phyloP scores from a whole-genome alignment of 2,329 filamentous ascomycete species.

The Claviceps arundinis region DNA sequence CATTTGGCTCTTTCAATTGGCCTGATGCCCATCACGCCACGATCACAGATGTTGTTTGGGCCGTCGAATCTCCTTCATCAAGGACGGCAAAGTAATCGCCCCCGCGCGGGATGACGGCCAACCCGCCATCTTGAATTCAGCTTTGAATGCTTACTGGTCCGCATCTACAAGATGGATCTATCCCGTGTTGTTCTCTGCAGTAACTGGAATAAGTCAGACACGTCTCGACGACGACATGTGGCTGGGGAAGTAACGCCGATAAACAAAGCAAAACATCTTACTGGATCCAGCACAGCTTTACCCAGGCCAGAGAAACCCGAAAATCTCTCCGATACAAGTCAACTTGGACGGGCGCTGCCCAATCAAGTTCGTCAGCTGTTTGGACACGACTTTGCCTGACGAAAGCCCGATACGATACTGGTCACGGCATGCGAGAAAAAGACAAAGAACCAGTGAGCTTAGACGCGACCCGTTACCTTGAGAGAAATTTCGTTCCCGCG shows the following conservation, averaged over 20 bases:
- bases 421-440: neutral
- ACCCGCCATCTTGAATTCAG: too few relatives aligned
- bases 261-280: neutral
- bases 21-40: too few relatives aligned
- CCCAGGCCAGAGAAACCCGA: neutral
- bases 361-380: neutral
- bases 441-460: neutral
- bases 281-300: neutral
- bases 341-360: neutral
- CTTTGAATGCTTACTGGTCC: too few relatives aligned
- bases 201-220: neutral
- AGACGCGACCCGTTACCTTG: neutral
- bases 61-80: too few relatives aligned
- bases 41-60: too few relatives aligned
- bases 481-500: neutral
- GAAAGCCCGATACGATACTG: neutral
- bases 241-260: slow-evolving; percentile 3
- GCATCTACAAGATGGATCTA: neutral
- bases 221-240: neutral
- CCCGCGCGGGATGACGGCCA: too few relatives aligned
- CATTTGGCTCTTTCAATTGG: too few relatives aligned
- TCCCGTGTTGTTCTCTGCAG: neutral
- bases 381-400: neutral
- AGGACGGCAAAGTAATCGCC: too few relatives aligned
- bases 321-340: neutral